Evolutionary conservation across 108 stramenopile species (phyloP).

Genomic region (Chaetoceros muelleri): DNA sequence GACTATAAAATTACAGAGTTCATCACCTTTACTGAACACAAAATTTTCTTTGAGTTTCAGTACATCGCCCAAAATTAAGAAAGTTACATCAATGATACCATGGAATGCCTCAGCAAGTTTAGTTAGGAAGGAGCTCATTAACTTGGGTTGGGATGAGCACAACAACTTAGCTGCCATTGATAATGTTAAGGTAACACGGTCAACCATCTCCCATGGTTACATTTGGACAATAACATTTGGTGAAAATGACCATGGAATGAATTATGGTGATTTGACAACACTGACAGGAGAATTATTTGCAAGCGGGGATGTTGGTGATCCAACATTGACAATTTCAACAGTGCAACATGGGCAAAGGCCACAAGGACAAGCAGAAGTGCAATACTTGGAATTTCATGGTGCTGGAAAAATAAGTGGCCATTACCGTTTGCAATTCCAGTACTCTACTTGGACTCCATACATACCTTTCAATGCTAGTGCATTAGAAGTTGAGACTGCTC

Average conservation of each 20-base stretch:
- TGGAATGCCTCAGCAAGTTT: slow-evolving; percentile 38
- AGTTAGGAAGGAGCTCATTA: slow-evolving; percentile 39
- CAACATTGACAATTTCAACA: slow-evolving; percentile 25
- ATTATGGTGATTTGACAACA: slow-evolving; percentile 42
- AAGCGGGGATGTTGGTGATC: slow-evolving; percentile 25
- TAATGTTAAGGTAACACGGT: slow-evolving; percentile 29
- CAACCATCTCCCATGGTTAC: slow-evolving; percentile 38
- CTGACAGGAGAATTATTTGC: slow-evolving; percentile 15
- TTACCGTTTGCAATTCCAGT: slow-evolving; percentile 48
- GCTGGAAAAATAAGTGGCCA: slow-evolving; percentile 24
- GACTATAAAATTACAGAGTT: slow-evolving; percentile 22
- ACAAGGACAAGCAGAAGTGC: slow-evolving; percentile 27
- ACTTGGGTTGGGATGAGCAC: slow-evolving; percentile 41
- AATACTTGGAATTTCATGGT: slow-evolving; percentile 33
- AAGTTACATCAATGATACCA: slow-evolving; percentile 29
- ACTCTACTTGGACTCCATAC: slow-evolving; percentile 27
- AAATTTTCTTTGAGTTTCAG: slow-evolving; percentile 40
- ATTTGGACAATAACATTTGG: slow-evolving; percentile 54
- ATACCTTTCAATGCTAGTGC: slow-evolving; percentile 33
- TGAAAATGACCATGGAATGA: slow-evolving; percentile 18
- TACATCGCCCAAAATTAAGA: slow-evolving; percentile 24
- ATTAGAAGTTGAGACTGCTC: slow-evolving; percentile 44
- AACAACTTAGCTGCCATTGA: slow-evolving; percentile 21
- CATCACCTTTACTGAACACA: slow-evolving; percentile 15
- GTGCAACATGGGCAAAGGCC: slow-evolving; percentile 23